Base-by-base conservation (phyloP, 495 filamentous ascomycete species). In the Parathielavia appendiculata region DNA sequence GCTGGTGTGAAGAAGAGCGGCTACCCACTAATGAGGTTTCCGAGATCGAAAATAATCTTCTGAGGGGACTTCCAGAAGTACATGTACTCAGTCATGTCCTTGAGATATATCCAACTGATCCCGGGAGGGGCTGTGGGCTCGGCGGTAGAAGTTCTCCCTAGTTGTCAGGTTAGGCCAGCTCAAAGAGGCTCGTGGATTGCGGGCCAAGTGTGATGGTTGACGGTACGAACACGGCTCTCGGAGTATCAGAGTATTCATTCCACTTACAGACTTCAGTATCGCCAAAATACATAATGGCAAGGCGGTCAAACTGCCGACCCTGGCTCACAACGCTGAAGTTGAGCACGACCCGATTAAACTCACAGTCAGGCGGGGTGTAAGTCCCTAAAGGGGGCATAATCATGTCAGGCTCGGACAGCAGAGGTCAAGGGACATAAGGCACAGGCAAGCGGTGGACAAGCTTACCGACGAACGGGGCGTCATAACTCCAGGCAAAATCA, bases 41-140 rank as follows among this genome's bases (percentile, higher is more conserved):
- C 88, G 0, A 95, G 80, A 46, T 95, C 90, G 62, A 95, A 92
- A 39, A 92, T 90, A 58, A 93, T 66, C 68, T 84, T 91, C 63
- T 91, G 89, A 0, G 79, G 74, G 34, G 78, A 44, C 35, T 78
- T 78, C 80, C 88, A 88, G 17, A 96, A 74, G 5, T 79, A 71
- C 16, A 87, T 75, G 70, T 84, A 92, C 56, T 85, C 76, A 0
- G 87, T 86, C 83, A 92, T 86, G 61, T 96, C 91, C 69, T 96
- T 96, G 56, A 86, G 75, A 57, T 93, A 92, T 3, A 85, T 87
- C 85, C 79, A 83, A 47, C 69, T 66, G 43, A 95, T 92, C 1
- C 91, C 90, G 0, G 71, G 73, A 45, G 79, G 76, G 2, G 63
- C 50, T 0, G 83, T 89, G 4, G 91, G 91, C 71, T 96, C 88